Conservation (phyloP, 2,329 filamentous ascomycete genomes). For the Exophiala calicioides region DNA sequence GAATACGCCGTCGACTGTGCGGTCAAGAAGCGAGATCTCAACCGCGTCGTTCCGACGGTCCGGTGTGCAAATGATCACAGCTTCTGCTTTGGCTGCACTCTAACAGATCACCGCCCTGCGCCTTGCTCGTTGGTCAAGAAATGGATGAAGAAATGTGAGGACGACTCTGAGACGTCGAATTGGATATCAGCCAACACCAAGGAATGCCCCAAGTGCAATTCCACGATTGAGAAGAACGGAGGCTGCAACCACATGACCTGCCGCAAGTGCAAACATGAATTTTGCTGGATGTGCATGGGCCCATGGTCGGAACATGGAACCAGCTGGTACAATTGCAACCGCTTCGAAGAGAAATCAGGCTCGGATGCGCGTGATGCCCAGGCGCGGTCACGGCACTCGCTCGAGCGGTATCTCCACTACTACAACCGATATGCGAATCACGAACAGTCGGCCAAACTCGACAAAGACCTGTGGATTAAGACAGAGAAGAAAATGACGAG, state of each 20-base stretch:
- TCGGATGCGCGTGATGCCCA: constrained; percentile 87
- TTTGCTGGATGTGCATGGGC: constrained; percentile 99
- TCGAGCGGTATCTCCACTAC: constrained; percentile 97
- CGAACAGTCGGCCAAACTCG: constrained; percentile 93
- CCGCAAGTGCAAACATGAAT: constrained; percentile 91
- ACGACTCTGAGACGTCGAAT: constrained; percentile 97
- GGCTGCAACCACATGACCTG: constrained; percentile 99
- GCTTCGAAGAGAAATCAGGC: constrained; percentile 94
- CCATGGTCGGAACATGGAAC: constrained; percentile 98
- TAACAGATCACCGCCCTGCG: constrained; percentile 88
- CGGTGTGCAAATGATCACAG: constrained; percentile 78
- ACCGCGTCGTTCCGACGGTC: constrained; percentile 84
- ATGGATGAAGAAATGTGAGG: constrained; percentile 97
- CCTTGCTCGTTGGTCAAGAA: constrained; percentile 88
- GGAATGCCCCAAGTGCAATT: constrained; percentile 92
- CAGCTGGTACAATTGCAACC: constrained; percentile 99
- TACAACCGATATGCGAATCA: constrained; percentile 99
- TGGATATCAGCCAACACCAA: constrained; percentile 99
- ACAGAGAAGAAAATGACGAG: constrained; percentile 99
- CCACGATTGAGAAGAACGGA: constrained; percentile 98
- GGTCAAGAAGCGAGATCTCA: constrained; percentile 84
- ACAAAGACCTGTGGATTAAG: constrained; percentile 93
- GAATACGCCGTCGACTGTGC: constrained; percentile 86
- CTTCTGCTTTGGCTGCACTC: constrained; percentile 94
- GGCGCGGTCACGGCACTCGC: constrained; percentile 81